Conservation (phyloP, 2,329 filamentous ascomycete species). For the Colletotrichum agaves region DNA sequence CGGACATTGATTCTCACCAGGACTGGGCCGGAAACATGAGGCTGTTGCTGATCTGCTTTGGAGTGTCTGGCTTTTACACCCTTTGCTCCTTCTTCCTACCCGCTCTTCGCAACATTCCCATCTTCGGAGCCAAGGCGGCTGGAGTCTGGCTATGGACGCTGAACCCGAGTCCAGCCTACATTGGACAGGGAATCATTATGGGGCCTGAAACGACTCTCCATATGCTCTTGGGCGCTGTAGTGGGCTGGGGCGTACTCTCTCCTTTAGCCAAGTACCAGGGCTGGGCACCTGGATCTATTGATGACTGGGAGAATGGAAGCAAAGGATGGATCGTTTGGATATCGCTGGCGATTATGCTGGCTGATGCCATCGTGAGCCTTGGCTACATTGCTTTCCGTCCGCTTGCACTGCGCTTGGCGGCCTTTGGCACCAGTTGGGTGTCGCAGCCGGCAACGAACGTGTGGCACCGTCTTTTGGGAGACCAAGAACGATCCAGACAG, state of each 20-base stretch:
- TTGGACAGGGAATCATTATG: constrained; percentile 99
- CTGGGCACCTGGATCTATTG: constrained; percentile 89
- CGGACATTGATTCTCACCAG: constrained; percentile 30
- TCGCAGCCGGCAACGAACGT: neutral
- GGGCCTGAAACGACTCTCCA: constrained; percentile 93
- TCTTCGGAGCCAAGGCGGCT: constrained; percentile 82
- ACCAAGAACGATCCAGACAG: neutral
- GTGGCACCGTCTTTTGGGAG: neutral
- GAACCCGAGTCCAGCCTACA: constrained; percentile 96
- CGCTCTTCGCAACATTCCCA: constrained; percentile 82
- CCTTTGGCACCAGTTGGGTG: neutral
- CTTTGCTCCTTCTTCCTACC: constrained; percentile 92
- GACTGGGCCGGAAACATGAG: constrained; percentile 61
- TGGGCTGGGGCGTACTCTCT: constrained; percentile 92
- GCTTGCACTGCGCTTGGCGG: constrained; percentile 43
- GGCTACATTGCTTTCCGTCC: constrained; percentile 79
- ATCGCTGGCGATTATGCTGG: constrained; percentile 95
- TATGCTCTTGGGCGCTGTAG: constrained; percentile 89
- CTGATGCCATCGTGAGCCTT: constrained; percentile 89
- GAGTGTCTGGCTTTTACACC: constrained; percentile 74
- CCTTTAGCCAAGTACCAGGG: constrained; percentile 85
- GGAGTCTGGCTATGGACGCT: constrained; percentile 92
- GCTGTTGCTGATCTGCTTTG: constrained; percentile 67
- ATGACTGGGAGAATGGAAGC: constrained; percentile 90
- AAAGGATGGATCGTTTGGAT: constrained; percentile 99